Evolutionary conservation across 768 basidiomycete genomes (phyloP), one percentile per base, ranked within the genome.

Genomic region (Boletus sp.): DNA sequence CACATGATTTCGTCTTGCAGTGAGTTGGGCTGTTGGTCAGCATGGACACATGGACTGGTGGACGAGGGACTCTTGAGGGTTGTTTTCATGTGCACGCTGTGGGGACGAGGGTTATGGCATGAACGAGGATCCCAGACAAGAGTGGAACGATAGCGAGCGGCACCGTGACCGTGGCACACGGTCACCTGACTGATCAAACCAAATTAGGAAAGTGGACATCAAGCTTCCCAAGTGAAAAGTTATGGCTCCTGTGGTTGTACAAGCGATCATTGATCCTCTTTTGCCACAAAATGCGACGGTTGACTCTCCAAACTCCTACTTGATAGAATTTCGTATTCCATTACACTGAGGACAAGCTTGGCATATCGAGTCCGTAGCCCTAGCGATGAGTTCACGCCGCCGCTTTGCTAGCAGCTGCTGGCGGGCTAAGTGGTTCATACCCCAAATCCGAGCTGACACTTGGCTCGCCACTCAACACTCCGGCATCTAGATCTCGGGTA

Each of bases 191-290:
- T 24, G 3, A 24, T 24, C 24, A 24, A 24, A 24, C 24, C 24
- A 24, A 24, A 24, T 24, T 24, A 24, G 24, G 24, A 24, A 24
- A 3, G 24, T 24, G 24, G 24, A 24, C 3, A 24, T 24, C 24
- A 24, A 24, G 24, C n/a, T n/a, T 24, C 24, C 24, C 24, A 24
- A 24, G 24, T n/a, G n/a, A n/a, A n/a, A n/a, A n/a, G n/a, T n/a
- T n/a, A n/a, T n/a, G n/a, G 87, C 87, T 1, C 77, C 86, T 0
- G 86, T 87, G 0, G 87, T 89, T 0, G 87, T 89, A 59, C 86
- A 87, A 0, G 79, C 87, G 9, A 89, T 83, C n/a, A n/a, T n/a
- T n/a, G 40, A 89, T 80, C 18, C 81, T 71, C 68, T 84, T 86
- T 39, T 46, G 63, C 48, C 55, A 60, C 37, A 87, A 62, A 77